Percentiles rank a stretch among this genome's conserved stretches.
These are phyloP conservation scores for Pontederia crassipes DNA, from an alignment of 176 grass and related monocot genomes.

Conservation along the genomic window DNA sequence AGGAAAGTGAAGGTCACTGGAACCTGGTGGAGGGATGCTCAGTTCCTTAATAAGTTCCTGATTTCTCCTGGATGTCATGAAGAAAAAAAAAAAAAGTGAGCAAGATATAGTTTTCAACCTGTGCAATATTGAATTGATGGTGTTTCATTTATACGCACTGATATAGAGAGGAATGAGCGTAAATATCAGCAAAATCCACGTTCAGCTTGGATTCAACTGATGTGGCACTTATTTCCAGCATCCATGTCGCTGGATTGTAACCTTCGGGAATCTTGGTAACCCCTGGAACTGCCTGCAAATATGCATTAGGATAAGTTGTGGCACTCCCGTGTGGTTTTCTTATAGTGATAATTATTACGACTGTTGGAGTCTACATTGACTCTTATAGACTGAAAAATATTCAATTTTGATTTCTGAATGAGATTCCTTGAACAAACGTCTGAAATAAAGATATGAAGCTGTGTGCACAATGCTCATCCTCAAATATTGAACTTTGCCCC, in stretches of 20 bases:
- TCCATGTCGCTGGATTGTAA: slow-evolving; percentile 92
- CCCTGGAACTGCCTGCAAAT: slow-evolving; percentile 60
- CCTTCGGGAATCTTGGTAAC: slow-evolving; percentile 61
- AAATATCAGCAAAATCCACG: slow-evolving; percentile 72
- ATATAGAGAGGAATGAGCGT: slow-evolving; percentile 54
- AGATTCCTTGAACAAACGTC: too few species aligned
- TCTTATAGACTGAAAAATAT: too few species aligned
- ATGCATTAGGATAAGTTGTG: background rate
- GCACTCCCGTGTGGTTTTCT: background rate
- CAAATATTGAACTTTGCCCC: too few species aligned
- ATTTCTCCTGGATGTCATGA: slow-evolving; percentile 22
- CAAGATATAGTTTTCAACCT: background rate
- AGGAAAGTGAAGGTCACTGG: slow-evolving; percentile 63
- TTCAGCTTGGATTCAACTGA: slow-evolving; percentile 44
- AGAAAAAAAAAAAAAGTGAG: background rate
- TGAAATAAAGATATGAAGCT: too few species aligned
- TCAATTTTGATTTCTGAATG: too few species aligned
- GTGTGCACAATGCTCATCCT: too few species aligned
- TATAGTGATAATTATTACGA: background rate
- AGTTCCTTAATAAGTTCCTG: slow-evolving; percentile 67
- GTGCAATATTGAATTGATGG: background rate
- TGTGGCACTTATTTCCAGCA: slow-evolving; percentile 63
- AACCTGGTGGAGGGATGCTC: slow-evolving; percentile 38
- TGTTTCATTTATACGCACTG: slow-evolving; percentile 26
- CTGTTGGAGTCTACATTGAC: background rate